These are phyloP conservation scores for Arthrobotrys sphaeroides DNA, from an alignment of 2,329 filamentous ascomycete genomes.

Conservation along the genomic window DNA sequence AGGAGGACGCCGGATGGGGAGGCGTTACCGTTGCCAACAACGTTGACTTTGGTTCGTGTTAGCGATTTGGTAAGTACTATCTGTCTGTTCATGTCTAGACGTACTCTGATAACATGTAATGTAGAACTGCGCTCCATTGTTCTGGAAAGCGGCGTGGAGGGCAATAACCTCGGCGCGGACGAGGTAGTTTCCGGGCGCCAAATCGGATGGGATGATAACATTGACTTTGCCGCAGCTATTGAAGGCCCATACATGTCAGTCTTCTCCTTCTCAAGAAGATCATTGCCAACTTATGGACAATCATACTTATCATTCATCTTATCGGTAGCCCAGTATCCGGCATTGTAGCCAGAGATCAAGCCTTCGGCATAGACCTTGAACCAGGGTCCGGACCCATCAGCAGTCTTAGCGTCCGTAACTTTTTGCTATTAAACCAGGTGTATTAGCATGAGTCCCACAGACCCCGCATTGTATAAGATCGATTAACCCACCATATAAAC, in stretches of 20 bases:
- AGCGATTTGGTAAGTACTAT: constrained; percentile 54
- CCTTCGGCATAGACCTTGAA: constrained; percentile 68
- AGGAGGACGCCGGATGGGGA: constrained; percentile 63
- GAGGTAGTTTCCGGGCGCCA: constrained; percentile 68
- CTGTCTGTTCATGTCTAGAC: not conserved
- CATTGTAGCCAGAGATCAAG: constrained; percentile 60
- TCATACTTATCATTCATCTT: constrained; percentile 61
- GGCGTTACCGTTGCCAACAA: constrained; percentile 63
- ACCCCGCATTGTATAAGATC: not conserved
- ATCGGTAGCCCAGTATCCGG: constrained; percentile 65
- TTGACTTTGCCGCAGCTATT: constrained; percentile 58
- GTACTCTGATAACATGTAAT: constrained; percentile 42
- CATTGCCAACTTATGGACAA: too few species aligned
- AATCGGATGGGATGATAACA: constrained; percentile 65
- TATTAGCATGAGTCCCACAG: not conserved
- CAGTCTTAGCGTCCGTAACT: constrained; percentile 64
- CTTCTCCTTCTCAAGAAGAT: not conserved
- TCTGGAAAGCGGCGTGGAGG: constrained; percentile 64
- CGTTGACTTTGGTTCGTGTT: constrained; percentile 62
- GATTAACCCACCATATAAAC: constrained; percentile 64
- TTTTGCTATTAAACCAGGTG: constrained; percentile 58
- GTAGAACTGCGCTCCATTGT: constrained; percentile 36
- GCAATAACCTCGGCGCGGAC: constrained; percentile 68
- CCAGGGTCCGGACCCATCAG: constrained; percentile 64
- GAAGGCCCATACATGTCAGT: not conserved